phyloP scores from a whole-genome alignment of 176 grass and related monocot species.

The Rhynchospora pubera region DNA sequence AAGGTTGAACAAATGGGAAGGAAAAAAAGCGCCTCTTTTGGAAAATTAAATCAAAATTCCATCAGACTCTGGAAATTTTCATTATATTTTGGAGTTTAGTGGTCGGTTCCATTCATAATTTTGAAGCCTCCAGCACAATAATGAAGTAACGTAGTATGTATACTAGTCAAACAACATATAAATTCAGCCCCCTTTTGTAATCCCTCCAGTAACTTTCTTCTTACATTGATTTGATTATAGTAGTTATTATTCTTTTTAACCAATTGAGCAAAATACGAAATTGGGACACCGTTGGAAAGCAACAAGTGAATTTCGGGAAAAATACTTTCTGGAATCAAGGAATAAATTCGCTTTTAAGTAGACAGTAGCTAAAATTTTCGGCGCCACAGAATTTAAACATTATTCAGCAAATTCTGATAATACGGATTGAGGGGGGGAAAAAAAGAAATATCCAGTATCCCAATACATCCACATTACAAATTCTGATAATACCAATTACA shows the following conservation, averaged over 20 bases:
- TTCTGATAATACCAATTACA: not conserved
- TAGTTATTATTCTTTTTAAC: not conserved
- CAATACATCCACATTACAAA: not conserved
- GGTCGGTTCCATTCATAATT: not conserved
- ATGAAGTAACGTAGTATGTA: not conserved
- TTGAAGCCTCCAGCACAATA: not conserved
- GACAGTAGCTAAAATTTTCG: no score
- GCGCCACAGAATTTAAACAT: no score
- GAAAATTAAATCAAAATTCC: no score
- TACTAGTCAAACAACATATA: not conserved
- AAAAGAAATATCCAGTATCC: not conserved
- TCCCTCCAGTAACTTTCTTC: not conserved
- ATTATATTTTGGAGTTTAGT: not conserved
- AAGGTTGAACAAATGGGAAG: conserved; percentile 33
- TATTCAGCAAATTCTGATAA: no score
- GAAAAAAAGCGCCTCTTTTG: conserved; percentile 18
- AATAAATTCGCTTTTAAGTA: no score
- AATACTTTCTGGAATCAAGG: no score
- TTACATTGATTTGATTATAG: not conserved
- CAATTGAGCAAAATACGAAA: not conserved
- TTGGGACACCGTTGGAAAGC: not conserved
- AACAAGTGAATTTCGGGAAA: no score
- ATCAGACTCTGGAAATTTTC: not conserved
- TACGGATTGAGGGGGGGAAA: no score
- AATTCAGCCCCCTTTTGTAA: not conserved